These are phyloP conservation scores for Castanospermum australe DNA, from an alignment of 306 rosid genomes.

Conservation along the genomic window DNA sequence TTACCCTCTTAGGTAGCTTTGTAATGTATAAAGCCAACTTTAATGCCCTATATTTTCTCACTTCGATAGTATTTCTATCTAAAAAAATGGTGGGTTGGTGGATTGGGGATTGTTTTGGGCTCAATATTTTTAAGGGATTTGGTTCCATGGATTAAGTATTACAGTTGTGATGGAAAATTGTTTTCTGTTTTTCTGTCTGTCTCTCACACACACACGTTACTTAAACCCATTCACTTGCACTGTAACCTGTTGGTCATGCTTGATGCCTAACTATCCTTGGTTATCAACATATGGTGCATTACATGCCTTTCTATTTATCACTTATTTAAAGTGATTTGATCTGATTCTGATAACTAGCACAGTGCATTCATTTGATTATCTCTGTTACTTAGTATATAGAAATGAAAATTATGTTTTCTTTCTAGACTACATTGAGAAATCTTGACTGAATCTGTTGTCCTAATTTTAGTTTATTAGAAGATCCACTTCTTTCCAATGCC, in stretches of 20 bases:
- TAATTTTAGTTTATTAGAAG: slow-evolving; percentile 67
- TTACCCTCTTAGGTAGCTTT: background rate
- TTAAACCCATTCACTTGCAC: slow-evolving; percentile 16
- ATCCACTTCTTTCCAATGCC: slow-evolving; percentile 65
- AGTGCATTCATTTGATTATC: slow-evolving; percentile 4
- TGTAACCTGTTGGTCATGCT: background rate
- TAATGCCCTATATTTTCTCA: background rate
- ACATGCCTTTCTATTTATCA: slow-evolving; percentile 1
- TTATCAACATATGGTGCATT: slow-evolving; percentile 8
- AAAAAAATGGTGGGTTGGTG: background rate
- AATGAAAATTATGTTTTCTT: slow-evolving; percentile 13
- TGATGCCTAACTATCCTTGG: background rate
- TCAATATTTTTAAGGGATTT: background rate
- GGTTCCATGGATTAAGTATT: background rate
- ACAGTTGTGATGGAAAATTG: background rate
- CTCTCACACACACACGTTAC: background rate
- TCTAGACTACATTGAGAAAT: slow-evolving; percentile 9
- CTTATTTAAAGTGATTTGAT: slow-evolving; percentile 14
- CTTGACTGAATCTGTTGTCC: slow-evolving; percentile 26
- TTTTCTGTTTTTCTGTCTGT: slow-evolving; percentile 15
- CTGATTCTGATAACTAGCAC: background rate
- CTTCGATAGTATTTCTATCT: background rate
- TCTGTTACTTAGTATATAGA: background rate
- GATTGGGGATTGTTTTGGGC: background rate
- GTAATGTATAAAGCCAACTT: background rate